These are phyloP conservation scores for Oryza meyeriana DNA, from an alignment of 176 grass and related monocot genomes.

Conservation along the genomic window DNA sequence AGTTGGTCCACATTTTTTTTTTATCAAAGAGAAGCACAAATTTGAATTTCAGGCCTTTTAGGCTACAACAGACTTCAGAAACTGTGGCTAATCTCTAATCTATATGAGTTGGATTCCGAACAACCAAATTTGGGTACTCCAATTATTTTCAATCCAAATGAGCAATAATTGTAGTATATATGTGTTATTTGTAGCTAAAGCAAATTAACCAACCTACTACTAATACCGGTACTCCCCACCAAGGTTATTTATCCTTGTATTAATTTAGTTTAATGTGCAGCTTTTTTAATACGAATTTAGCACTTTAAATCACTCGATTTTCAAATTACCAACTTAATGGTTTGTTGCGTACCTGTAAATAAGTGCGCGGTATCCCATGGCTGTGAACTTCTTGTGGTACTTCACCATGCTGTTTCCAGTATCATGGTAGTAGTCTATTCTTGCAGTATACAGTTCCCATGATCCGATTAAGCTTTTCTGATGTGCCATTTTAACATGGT, in stretches of 20 bases:
- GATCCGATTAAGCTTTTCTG: constrained; percentile 50
- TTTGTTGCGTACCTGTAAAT: constrained; percentile 52
- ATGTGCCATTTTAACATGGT: background rate
- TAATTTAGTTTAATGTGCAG: background rate
- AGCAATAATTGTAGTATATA: background rate
- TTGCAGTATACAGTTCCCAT: constrained; percentile 64
- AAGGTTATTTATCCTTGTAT: background rate
- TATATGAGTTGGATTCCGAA: background rate
- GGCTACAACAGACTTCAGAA: background rate
- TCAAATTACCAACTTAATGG: background rate
- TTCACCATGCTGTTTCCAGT: constrained; percentile 50
- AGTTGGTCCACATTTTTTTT: background rate
- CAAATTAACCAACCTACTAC: background rate
- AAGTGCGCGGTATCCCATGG: constrained; percentile 47
- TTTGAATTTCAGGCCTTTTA: background rate
- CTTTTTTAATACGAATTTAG: background rate
- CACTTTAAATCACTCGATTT: background rate
- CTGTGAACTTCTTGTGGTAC: constrained; percentile 68
- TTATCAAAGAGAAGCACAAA: background rate
- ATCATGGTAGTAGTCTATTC: constrained; percentile 45
- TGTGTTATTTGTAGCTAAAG: too few relatives aligned
- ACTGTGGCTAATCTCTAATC: background rate
- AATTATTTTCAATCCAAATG: background rate
- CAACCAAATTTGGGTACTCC: background rate
- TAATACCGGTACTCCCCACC: background rate